These are phyloP conservation scores for Chaetomium tenue DNA, from an alignment of 495 filamentous ascomycete species.

Conservation along the genomic window DNA sequence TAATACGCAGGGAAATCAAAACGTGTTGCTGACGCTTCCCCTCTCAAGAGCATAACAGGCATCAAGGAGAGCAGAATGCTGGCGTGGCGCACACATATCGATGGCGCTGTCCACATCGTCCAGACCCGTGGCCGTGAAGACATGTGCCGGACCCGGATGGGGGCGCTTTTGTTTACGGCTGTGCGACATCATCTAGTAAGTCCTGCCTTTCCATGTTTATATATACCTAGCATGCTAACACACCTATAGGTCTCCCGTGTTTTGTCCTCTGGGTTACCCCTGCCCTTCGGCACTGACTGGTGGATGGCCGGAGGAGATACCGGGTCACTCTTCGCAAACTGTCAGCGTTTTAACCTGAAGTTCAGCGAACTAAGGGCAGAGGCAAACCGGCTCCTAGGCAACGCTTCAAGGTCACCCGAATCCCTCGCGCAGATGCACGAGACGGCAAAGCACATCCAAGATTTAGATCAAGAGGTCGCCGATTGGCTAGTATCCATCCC, in stretches of 20 bases:
- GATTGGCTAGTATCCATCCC: slow-evolving; percentile 45
- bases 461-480: slow-evolving; percentile 43
- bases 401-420: slow-evolving; percentile 34
- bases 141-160: slow-evolving; percentile 45
- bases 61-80: slow-evolving; percentile 45
- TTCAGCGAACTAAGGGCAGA: slow-evolving; percentile 45
- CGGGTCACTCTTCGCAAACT: slow-evolving; percentile 37
- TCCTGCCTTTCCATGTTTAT: background rate
- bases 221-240: background rate
- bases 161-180: slow-evolving; percentile 48
- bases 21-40: background rate
- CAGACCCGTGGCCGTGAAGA: slow-evolving; percentile 50
- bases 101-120: slow-evolving; percentile 54
- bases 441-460: slow-evolving; percentile 39
- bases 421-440: slow-evolving; percentile 38
- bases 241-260: slow-evolving; percentile 42
- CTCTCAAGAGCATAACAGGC: slow-evolving; percentile 41
- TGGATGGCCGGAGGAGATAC: slow-evolving; percentile 46
- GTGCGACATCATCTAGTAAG: slow-evolving; percentile 53
- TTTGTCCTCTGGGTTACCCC: slow-evolving; percentile 40
- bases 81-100: slow-evolving; percentile 54
- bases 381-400: slow-evolving; percentile 38
- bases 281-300: slow-evolving; percentile 47
- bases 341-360: slow-evolving; percentile 44
- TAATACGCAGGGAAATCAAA: background rate